Evolutionary conservation across 2,329 filamentous ascomycete species (phyloP).

Genomic region (Beauveria asiatica): DNA sequence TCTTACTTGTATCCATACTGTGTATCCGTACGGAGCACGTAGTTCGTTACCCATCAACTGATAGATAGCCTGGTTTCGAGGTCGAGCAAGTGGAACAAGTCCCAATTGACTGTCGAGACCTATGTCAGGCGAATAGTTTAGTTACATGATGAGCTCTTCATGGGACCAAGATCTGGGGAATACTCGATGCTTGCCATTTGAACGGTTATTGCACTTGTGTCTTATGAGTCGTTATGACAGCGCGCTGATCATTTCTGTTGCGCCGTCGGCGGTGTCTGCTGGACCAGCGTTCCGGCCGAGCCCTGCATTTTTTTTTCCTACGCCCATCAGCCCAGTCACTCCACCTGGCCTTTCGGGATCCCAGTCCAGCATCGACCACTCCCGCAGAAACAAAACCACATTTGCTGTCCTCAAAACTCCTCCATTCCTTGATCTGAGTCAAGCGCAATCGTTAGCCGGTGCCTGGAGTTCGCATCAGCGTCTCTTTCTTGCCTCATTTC

Average conservation of each 20-base stretch:
- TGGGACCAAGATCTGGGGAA: neutral
- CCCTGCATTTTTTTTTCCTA: conserved; percentile 2
- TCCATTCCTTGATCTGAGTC: neutral
- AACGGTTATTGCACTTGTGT: neutral
- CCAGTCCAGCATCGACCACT: conserved; percentile 1
- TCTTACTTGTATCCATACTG: neutral
- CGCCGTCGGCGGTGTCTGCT: neutral
- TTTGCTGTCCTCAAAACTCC: neutral
- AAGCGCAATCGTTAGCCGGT: neutral
- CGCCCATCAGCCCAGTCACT: neutral
- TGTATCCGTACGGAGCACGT: too few relatives aligned
- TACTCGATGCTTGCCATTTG: neutral
- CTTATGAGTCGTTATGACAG: too few relatives aligned
- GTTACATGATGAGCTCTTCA: neutral
- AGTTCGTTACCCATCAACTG: too few relatives aligned
- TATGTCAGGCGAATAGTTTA: neutral
- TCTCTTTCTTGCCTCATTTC: neutral
- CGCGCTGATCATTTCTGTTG: neutral
- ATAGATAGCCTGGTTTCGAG: too few relatives aligned
- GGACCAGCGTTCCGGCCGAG: conserved; percentile 1
- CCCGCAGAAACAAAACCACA: neutral
- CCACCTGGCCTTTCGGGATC: conserved; percentile 7
- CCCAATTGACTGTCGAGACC: neutral
- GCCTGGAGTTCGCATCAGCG: neutral
- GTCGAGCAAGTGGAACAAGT: neutral